A percentile compares a stretch with the other conserved stretches of the same genome.
Evolutionary conservation across 2,329 filamentous ascomycete genomes (phyloP).

Genomic region (Plenodomus tracheiphilus): DNA sequence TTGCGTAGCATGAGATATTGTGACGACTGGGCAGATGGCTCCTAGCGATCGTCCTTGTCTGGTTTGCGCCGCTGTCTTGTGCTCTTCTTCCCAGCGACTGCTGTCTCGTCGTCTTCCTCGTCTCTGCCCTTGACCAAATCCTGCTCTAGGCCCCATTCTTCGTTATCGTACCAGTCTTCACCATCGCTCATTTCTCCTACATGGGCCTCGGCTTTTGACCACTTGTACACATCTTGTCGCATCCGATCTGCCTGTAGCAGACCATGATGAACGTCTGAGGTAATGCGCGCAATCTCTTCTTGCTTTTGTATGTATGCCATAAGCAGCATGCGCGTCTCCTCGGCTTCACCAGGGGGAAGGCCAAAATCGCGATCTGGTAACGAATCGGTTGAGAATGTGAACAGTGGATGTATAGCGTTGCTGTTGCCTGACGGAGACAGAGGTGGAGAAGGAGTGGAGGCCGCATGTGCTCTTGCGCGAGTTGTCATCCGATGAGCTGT

Average conservation of each 20-base stretch:
- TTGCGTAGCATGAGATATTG: not conserved
- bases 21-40: not conserved
- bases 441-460: slow-evolving; percentile 44
- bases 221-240: slow-evolving; percentile 71
- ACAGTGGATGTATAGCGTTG: slow-evolving; percentile 73
- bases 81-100: slow-evolving; percentile 52
- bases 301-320: slow-evolving; percentile 83
- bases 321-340: slow-evolving; percentile 74
- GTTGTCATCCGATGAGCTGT: slow-evolving; percentile 60
- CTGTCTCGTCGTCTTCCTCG: slow-evolving; percentile 72
- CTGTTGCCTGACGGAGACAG: slow-evolving; percentile 53
- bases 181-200: slow-evolving; percentile 80
- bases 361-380: slow-evolving; percentile 71
- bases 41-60: slow-evolving; percentile 43
- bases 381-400: slow-evolving; percentile 64
- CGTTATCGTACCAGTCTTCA: slow-evolving; percentile 86
- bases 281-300: slow-evolving; percentile 76
- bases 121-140: slow-evolving; percentile 81
- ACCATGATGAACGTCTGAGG: slow-evolving; percentile 68
- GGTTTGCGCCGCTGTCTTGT: slow-evolving; percentile 47
- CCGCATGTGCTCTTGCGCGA: slow-evolving; percentile 55
- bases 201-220: slow-evolving; percentile 79
- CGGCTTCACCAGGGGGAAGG: slow-evolving; percentile 73
- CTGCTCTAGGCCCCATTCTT: slow-evolving; percentile 75
- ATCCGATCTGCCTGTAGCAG: slow-evolving; percentile 73